Evolutionary conservation across 139 green algal genomes (phyloP).

Genomic region (Micromonas pusilla): DNA sequence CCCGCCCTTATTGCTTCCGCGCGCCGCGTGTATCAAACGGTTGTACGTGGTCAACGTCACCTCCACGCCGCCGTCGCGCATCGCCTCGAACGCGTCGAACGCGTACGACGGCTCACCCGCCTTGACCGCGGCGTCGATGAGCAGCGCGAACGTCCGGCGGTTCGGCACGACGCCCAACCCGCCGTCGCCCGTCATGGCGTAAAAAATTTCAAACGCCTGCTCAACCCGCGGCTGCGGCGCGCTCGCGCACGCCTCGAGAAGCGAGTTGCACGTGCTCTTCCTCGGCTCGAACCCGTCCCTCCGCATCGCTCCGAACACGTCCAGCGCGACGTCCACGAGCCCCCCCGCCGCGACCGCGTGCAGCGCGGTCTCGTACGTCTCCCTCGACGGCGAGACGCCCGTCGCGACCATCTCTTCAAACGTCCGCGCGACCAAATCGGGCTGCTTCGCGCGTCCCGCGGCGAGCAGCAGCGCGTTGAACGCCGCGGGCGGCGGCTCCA

Average conservation of each 20-base stretch:
- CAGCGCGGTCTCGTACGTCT: slow-evolving; percentile 13
- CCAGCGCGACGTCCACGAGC: background rate
- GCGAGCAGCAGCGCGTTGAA: slow-evolving; percentile 1
- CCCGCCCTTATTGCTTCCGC: background rate
- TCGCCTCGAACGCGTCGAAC: slow-evolving; percentile 17
- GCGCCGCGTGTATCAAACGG: slow-evolving; percentile 14
- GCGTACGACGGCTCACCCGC: background rate
- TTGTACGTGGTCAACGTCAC: slow-evolving; percentile 1
- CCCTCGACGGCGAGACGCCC: background rate
- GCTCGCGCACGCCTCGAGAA: slow-evolving; percentile 5
- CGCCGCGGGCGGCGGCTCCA: slow-evolving; percentile 11
- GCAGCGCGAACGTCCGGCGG: background rate
- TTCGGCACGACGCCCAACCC: background rate
- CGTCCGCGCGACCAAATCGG: background rate
- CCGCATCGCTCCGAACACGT: slow-evolving; percentile 13
- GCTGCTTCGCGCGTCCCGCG: slow-evolving; percentile 6
- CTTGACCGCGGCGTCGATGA: slow-evolving; percentile 7
- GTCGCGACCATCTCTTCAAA: slow-evolving; percentile 1
- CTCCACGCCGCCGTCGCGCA: background rate
- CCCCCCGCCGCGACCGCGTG: background rate
- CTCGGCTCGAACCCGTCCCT: background rate
- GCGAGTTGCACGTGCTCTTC: slow-evolving; percentile 8
- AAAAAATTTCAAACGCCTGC: slow-evolving; percentile 17
- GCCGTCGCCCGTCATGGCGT: slow-evolving; percentile 6
- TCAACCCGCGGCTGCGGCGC: background rate